Evolutionary conservation across 2,329 filamentous ascomycete genomes (phyloP), one percentile per base, ranked within the genome.

Genomic region (Diaporthe helianthi): DNA sequence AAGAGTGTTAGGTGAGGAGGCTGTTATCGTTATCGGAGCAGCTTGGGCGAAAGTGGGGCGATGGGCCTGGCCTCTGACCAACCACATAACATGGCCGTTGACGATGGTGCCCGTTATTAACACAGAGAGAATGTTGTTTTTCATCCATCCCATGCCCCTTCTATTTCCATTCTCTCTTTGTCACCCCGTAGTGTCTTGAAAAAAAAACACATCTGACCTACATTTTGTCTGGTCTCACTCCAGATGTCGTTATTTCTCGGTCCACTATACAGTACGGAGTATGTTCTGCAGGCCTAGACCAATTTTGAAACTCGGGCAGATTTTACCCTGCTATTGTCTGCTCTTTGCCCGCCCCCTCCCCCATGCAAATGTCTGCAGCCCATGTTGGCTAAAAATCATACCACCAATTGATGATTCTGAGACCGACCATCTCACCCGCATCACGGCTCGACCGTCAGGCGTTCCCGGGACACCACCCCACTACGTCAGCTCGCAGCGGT

Each of bases 401-500:
- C 65, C 47, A 61, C 46, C 55, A 60, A 15, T 60, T n/a, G n/a
- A n/a, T 38, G 22, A 44, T 60, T 44, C 54, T 44, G 54, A 44
- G 54, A 60, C 54, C 3, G 15, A 6, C 38, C 38, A n/a, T 29
- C 17, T 46, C 38, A 26, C 41, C 55, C 17, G 31, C 17, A 46
- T 9, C 38, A 31, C 33, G 26, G 6, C 55, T 22, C 55, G 26
- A 31, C 12, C 19, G 41, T n/a, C 55, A 47, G 44, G 44, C 1
- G n/a, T 12, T 33, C 44, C 44, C 41, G 58, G 26, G 3, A 19
- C n/a, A 29, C n/a, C n/a, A n/a, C n/a, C n/a, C 41, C 15, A 46
- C 55, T 63, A 63, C 58, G 58, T 63, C 58, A 63, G 58, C 41
- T 36, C 41, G 58, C 58, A 63, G 47, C 49, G 58, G 58, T 41